These are phyloP conservation scores for Ogataea ramenticola DNA, from an alignment of 805 yeast genomes.

Conservation along the genomic window DNA sequence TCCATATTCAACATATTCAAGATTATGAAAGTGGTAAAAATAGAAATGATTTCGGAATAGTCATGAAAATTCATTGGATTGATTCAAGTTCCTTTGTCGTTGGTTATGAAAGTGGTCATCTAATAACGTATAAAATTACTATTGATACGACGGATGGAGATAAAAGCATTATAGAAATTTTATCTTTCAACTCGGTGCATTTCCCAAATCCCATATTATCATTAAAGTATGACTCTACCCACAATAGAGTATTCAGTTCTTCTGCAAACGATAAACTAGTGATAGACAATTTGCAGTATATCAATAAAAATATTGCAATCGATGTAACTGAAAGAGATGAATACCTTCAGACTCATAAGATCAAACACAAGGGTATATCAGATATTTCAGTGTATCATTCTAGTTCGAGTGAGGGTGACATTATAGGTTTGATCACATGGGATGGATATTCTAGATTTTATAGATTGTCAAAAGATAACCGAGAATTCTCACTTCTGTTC, in stretches of 20 bases:
- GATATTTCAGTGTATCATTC: constrained; percentile 18
- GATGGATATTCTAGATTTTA: constrained; percentile 37
- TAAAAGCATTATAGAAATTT: constrained; percentile 9
- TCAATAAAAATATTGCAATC: not conserved
- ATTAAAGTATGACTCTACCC: constrained; percentile 23
- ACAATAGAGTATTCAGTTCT: constrained; percentile 30
- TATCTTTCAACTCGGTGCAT: constrained; percentile 25
- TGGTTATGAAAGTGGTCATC: constrained; percentile 75
- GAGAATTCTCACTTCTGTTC: constrained; percentile 9
- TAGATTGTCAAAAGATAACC: constrained; percentile 9
- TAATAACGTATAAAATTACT: constrained; percentile 24
- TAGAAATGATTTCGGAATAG: constrained; percentile 48
- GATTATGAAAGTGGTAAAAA: constrained; percentile 10
- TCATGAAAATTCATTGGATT: constrained; percentile 49
- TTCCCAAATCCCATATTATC: constrained; percentile 51
- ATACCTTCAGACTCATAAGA: constrained; percentile 4
- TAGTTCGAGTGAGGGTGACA: not conserved
- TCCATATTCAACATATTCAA: constrained; percentile 7
- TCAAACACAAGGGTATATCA: constrained; percentile 33
- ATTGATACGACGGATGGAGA: constrained; percentile 9
- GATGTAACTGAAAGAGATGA: constrained; percentile 5
- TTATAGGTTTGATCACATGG: constrained; percentile 41
- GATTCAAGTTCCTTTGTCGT: constrained; percentile 28
- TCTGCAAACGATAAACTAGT: constrained; percentile 40
- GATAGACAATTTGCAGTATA: constrained; percentile 15